Evolutionary conservation across 305 asterid species (phyloP).

Genomic region (Coffea humblotiana): DNA sequence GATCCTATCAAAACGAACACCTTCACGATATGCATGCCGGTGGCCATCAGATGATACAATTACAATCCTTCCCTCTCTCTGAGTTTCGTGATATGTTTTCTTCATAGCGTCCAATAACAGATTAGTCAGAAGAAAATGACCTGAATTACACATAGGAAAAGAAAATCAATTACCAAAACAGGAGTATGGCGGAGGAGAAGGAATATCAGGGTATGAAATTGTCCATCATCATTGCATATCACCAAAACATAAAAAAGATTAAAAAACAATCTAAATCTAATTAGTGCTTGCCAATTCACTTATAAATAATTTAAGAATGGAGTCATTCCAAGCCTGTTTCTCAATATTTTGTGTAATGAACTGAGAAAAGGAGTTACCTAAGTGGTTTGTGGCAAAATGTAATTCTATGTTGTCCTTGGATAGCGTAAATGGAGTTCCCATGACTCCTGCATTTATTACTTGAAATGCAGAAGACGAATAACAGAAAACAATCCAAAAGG

Average conservation of each 20-base stretch:
- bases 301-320: too few species aligned
- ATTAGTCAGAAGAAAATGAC: constrained; percentile 75
- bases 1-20: constrained; percentile 63
- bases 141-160: constrained; percentile 35
- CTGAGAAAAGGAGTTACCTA: constrained; percentile 43
- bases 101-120: constrained; percentile 75
- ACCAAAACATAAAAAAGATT: too few species aligned
- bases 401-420: constrained; percentile 77
- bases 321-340: background rate
- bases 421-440: constrained; percentile 64
- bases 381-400: constrained; percentile 83
- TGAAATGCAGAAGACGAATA: constrained; percentile 24
- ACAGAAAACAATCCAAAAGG: background rate
- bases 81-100: constrained; percentile 52
- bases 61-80: constrained; percentile 82
- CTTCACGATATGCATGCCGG: constrained; percentile 49
- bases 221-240: too few species aligned
- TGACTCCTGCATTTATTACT: constrained; percentile 88
- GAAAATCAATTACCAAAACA: too few species aligned
- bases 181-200: too few species aligned
- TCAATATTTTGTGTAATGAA: too few species aligned
- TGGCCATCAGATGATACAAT: constrained; percentile 74
- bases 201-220: too few species aligned
- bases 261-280: background rate
- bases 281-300: background rate